Conservation (phyloP, 345 rosid species). For the Eucalyptus viminalis region DNA sequence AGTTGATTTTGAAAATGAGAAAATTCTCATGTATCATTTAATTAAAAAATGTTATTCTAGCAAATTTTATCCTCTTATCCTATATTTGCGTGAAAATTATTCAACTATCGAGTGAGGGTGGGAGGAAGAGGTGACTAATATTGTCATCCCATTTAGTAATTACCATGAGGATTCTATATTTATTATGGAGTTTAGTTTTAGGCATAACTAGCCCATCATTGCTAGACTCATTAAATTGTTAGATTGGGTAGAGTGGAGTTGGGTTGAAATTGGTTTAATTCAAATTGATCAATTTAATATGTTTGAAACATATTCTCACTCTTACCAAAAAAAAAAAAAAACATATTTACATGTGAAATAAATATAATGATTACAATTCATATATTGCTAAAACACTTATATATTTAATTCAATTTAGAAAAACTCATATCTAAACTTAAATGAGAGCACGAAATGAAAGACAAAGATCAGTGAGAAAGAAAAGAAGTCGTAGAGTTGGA, state of each 20-base stretch:
- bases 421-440: background rate
- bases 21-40: background rate
- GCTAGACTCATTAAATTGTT: background rate
- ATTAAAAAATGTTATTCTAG: background rate
- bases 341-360: too few relatives aligned
- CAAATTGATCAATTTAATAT: background rate
- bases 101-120: background rate
- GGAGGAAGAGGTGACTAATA: background rate
- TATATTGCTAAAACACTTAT: background rate
- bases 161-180: background rate
- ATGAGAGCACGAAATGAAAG: background rate
- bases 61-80: background rate
- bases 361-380: too few relatives aligned
- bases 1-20: background rate
- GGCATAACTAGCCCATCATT: background rate
- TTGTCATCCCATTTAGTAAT: background rate
- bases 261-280: background rate
- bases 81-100: background rate
- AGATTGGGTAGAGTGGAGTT: background rate
- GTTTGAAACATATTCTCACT: too few relatives aligned
- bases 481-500: accelerated
- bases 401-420: too few relatives aligned
- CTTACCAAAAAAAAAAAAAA: too few relatives aligned
- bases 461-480: accelerated
- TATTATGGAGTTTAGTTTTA: background rate